Evolutionary conservation across 768 basidiomycete species (phyloP).

Genomic region (Strobilomyces dryophilus): DNA sequence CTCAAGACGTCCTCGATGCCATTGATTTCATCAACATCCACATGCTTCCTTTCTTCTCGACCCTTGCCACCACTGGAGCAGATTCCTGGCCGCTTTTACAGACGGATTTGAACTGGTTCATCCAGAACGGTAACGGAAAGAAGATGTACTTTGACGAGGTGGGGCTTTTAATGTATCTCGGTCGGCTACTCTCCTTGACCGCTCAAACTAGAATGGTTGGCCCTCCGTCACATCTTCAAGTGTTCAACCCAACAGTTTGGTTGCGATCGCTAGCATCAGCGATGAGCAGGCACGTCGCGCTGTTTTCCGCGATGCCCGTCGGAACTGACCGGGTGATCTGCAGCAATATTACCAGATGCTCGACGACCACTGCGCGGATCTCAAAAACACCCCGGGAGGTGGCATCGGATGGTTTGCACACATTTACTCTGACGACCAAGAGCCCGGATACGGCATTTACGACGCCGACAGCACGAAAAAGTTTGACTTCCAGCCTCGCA

Average conservation of each 20-base stretch:
- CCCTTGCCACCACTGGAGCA: constrained; percentile 36
- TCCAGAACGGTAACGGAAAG: constrained; percentile 58
- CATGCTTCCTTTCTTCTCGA: constrained; percentile 65
- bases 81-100: constrained; percentile 60
- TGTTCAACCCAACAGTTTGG: constrained; percentile 61
- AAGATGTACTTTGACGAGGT: constrained; percentile 76
- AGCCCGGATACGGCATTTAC: constrained; percentile 71
- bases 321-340: neutral
- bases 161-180: constrained; percentile 3
- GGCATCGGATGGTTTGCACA: constrained; percentile 83
- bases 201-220: constrained; percentile 64
- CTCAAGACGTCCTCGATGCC: constrained; percentile 51
- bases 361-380: constrained; percentile 56
- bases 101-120: constrained; percentile 63
- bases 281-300: constrained; percentile 51
- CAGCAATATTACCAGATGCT: constrained; percentile 57
- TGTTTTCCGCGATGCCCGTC: neutral
- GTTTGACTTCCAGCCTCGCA: constrained; percentile 62
- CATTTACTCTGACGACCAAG: constrained; percentile 64
- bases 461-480: constrained; percentile 45
- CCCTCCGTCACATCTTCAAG: constrained; percentile 58
- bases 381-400: constrained; percentile 56
- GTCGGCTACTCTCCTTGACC: neutral
- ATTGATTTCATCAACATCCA: constrained; percentile 65
- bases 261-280: constrained; percentile 56